A percentile compares a stretch with the other conserved stretches of the same genome.
Evolutionary conservation across 257 asterid species (phyloP).

Genomic region (Osmanthus fragrans): DNA sequence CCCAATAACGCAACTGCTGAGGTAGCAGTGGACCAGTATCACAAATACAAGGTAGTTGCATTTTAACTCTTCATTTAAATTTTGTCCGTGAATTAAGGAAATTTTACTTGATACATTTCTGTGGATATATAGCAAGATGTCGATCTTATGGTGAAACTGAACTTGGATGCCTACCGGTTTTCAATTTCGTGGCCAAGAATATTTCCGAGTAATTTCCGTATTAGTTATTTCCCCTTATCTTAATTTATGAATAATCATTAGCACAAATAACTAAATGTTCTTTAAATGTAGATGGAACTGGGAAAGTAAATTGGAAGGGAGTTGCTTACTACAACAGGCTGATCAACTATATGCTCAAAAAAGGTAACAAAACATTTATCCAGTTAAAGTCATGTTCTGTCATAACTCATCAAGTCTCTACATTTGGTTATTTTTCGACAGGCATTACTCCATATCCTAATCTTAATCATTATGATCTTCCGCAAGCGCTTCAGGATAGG

Average conservation of each 20-base stretch:
- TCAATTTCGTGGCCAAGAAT: conserved; percentile 96
- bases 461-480: conserved; percentile 93
- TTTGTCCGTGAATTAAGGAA: no score
- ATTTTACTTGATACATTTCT: no score
- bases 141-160: conserved; percentile 65
- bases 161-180: conserved; percentile 90
- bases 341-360: conserved; percentile 79
- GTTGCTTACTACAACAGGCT: conserved; percentile 82
- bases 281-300: conserved; percentile 70
- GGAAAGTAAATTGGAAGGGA: conserved; percentile 75
- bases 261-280: neutral
- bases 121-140: conserved; percentile 66
- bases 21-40: conserved; percentile 86
- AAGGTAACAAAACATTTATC: conserved; percentile 43
- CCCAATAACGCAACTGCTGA: conserved; percentile 89
- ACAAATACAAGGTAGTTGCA: conserved; percentile 66
- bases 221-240: neutral
- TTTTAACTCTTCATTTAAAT: neutral
- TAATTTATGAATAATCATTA: neutral
- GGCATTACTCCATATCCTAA: conserved; percentile 88
- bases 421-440: conserved; percentile 23
- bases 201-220: conserved; percentile 62
- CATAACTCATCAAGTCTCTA: neutral
- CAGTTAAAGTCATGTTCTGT: neutral
- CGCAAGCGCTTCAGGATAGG: conserved; percentile 85